Conservation (phyloP, 2,329 filamentous ascomycete genomes). For the Scedosporium minutisporum region DNA sequence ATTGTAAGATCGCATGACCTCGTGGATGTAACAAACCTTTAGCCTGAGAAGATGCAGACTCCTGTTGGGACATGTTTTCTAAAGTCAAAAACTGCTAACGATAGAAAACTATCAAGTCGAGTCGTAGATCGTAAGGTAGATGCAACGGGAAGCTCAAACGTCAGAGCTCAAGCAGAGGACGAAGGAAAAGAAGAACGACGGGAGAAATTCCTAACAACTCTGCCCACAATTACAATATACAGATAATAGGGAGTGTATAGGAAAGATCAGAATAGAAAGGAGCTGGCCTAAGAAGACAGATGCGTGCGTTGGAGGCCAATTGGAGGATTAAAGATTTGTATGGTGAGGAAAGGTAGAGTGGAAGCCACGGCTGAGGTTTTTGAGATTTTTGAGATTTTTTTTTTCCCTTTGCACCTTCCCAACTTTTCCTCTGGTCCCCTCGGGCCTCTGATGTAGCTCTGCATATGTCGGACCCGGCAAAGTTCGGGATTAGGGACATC, state of each 20-base stretch:
- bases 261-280: neutral
- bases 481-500: constrained; percentile 1
- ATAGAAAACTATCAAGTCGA: neutral
- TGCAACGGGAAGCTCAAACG: constrained; percentile 1
- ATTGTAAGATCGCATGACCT: too few species aligned
- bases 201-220: neutral
- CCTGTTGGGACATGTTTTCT: constrained; percentile 3
- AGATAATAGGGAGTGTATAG: constrained; percentile 2
- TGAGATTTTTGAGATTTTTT: constrained; percentile 1
- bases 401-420: neutral
- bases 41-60: constrained; percentile 3
- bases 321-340: constrained; percentile 4
- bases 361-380: constrained; percentile 3
- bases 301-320: constrained; percentile 1
- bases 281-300: neutral
- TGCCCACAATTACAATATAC: neutral
- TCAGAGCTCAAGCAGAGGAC: neutral
- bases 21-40: constrained; percentile 1
- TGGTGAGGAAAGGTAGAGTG: neutral
- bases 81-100: neutral
- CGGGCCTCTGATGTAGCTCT: neutral
- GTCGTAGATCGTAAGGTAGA: neutral
- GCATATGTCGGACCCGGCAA: constrained; percentile 3
- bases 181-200: neutral
- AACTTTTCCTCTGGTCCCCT: neutral